Evolutionary conservation across 208 protist genomes (phyloP).

Genomic region (Trypanosoma caninum): DNA sequence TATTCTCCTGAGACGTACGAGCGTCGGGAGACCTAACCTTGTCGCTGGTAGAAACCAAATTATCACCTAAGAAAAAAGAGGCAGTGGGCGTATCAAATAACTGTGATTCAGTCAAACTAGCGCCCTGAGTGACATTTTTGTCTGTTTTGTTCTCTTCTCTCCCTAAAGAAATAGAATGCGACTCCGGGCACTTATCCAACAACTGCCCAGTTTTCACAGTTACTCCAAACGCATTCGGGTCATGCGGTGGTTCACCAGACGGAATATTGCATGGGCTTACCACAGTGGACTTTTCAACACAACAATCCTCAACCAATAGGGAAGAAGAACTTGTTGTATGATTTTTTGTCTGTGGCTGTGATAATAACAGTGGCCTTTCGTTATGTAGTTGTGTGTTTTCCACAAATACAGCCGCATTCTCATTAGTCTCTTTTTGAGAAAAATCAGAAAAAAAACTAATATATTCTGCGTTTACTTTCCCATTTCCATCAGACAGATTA

Average conservation of each 20-base stretch:
- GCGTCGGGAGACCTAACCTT: neutral
- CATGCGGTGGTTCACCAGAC: too few species aligned
- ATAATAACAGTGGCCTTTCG: neutral
- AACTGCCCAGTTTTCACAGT: too few species aligned
- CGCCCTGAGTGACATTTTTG: neutral
- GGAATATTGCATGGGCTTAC: too few species aligned
- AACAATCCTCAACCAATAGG: neutral
- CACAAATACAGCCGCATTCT: neutral
- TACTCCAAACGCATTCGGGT: too few species aligned
- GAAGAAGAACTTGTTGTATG: neutral
- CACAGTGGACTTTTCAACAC: neutral
- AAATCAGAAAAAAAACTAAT: neutral
- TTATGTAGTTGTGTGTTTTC: neutral
- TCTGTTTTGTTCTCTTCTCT: neutral
- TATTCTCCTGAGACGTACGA: neutral
- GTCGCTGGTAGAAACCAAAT: neutral
- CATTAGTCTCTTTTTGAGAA: neutral
- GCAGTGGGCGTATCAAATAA: neutral
- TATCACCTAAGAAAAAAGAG: neutral
- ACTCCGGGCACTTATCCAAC: too few species aligned
- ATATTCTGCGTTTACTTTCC: neutral
- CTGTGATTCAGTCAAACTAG: neutral
- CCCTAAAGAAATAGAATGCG: too few species aligned
- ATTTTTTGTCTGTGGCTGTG: neutral
- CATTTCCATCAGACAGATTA: neutral